These are phyloP conservation scores for Capronia coronata DNA, from an alignment of 2,329 filamentous ascomycete genomes.

Conservation along the genomic window DNA sequence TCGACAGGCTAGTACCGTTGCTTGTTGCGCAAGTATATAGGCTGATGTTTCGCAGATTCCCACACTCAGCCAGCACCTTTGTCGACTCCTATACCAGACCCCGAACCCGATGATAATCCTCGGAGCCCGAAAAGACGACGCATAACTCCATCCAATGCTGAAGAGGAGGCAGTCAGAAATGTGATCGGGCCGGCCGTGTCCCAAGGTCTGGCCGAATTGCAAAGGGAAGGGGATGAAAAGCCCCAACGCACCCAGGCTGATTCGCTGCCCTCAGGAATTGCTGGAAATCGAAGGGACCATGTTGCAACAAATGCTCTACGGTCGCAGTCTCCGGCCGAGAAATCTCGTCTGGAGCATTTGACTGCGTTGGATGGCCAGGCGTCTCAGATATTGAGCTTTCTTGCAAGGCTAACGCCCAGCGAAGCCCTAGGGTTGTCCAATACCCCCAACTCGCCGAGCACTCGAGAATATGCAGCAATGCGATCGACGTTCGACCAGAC, in stretches of 20 bases:
- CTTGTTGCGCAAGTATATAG: neutral
- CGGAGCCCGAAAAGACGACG: slow-evolving; percentile 23
- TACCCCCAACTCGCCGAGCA: slow-evolving; percentile 49
- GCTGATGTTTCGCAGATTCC: neutral
- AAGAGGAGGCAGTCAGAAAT: slow-evolving; percentile 31
- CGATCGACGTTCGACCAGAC: slow-evolving; percentile 59
- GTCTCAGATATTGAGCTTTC: slow-evolving; percentile 23
- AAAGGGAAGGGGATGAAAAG: slow-evolving; percentile 3
- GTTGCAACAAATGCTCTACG: slow-evolving; percentile 4
- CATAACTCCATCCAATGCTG: slow-evolving; percentile 35
- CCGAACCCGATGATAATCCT: slow-evolving; percentile 16
- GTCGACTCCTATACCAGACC: neutral
- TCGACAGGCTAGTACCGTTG: slow-evolving; percentile 8
- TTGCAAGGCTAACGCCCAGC: slow-evolving; percentile 15
- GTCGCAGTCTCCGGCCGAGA: slow-evolving; percentile 3
- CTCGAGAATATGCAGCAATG: slow-evolving; percentile 56
- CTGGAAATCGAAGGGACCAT: neutral
- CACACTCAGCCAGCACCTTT: neutral
- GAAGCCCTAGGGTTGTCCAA: slow-evolving; percentile 53
- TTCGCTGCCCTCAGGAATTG: neutral
- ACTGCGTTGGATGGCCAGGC: slow-evolving; percentile 57
- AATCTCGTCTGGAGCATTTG: slow-evolving; percentile 52
- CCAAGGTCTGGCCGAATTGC: neutral
- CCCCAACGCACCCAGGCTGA: neutral
- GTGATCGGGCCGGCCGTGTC: neutral